Percentiles rank a stretch among this genome's conserved stretches.
Conservation (phyloP, 495 filamentous ascomycete genomes). For the Clohesyomyces aquaticus region DNA sequence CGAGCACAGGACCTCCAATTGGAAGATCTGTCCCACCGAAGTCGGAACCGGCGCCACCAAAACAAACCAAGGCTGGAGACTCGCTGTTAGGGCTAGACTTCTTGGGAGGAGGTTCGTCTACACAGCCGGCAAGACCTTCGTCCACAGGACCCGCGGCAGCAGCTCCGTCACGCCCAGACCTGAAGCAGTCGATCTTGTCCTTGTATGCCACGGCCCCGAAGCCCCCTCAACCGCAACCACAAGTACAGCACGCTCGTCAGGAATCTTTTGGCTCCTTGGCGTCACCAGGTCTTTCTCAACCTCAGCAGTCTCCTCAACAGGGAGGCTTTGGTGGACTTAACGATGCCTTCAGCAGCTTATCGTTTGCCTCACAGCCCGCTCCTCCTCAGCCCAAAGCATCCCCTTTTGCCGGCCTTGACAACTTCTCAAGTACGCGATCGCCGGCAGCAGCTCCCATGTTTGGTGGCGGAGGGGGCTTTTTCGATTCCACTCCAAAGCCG, state of each 20-base stretch:
- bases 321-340: slow-evolving; percentile 73
- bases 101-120: slow-evolving; percentile 73
- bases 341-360: slow-evolving; percentile 85
- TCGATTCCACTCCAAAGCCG: slow-evolving; percentile 56
- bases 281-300: slow-evolving; percentile 44
- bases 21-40: slow-evolving; percentile 65
- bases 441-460: slow-evolving; percentile 58
- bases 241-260: slow-evolving; percentile 61
- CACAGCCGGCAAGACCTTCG: slow-evolving; percentile 67
- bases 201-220: slow-evolving; percentile 75
- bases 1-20: slow-evolving; percentile 64
- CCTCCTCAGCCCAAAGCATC: slow-evolving; percentile 62
- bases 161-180: slow-evolving; percentile 80
- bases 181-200: slow-evolving; percentile 96
- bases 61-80: slow-evolving; percentile 72
- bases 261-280: slow-evolving; percentile 70
- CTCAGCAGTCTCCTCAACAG: slow-evolving; percentile 38
- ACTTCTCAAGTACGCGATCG: slow-evolving; percentile 55
- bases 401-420: slow-evolving; percentile 74
- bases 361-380: slow-evolving; percentile 66
- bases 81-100: slow-evolving; percentile 94
- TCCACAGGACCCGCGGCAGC: slow-evolving; percentile 62
- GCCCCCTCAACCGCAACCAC: slow-evolving; percentile 61
- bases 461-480: slow-evolving; percentile 74
- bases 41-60: slow-evolving; percentile 63